These are phyloP conservation scores for Trichoderma orchidacearum DNA, from an alignment of 495 filamentous ascomycete genomes.

Conservation along the genomic window DNA sequence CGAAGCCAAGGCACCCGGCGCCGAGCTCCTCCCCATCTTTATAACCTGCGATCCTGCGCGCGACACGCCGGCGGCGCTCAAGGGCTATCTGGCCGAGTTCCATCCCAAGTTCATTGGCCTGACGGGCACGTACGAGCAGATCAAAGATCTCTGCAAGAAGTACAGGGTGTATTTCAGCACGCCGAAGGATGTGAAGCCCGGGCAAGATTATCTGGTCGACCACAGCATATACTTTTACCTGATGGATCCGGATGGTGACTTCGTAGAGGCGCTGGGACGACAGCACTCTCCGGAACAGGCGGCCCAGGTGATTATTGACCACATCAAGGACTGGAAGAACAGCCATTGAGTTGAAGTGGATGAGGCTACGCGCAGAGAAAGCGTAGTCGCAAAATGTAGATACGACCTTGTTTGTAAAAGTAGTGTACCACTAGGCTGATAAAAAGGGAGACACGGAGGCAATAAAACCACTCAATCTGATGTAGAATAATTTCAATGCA, in stretches of 20 bases:
- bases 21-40: conserved; percentile 52
- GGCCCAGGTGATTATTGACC: conserved; percentile 68
- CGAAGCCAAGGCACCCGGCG: conserved; percentile 26
- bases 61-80: conserved; percentile 73
- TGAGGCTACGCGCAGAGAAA: background rate
- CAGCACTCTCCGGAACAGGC: conserved; percentile 84
- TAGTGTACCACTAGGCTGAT: background rate
- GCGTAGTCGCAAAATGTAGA: background rate
- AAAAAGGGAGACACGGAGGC: background rate
- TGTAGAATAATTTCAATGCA: background rate
- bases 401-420: background rate
- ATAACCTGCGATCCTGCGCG: conserved; percentile 91
- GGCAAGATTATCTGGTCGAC: conserved; percentile 94
- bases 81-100: conserved; percentile 81
- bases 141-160: conserved; percentile 82
- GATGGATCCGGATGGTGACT: conserved; percentile 98
- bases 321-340: conserved; percentile 75
- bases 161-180: conserved; percentile 98
- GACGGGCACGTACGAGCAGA: conserved; percentile 84
- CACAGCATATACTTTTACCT: conserved; percentile 99
- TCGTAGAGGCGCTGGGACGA: conserved; percentile 90
- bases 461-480: background rate
- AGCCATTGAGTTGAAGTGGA: background rate
- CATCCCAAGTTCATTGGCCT: conserved; percentile 77
- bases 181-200: conserved; percentile 70